These are phyloP conservation scores for Tricholoma terreum DNA, from an alignment of 768 basidiomycete genomes.

Conservation along the genomic window DNA sequence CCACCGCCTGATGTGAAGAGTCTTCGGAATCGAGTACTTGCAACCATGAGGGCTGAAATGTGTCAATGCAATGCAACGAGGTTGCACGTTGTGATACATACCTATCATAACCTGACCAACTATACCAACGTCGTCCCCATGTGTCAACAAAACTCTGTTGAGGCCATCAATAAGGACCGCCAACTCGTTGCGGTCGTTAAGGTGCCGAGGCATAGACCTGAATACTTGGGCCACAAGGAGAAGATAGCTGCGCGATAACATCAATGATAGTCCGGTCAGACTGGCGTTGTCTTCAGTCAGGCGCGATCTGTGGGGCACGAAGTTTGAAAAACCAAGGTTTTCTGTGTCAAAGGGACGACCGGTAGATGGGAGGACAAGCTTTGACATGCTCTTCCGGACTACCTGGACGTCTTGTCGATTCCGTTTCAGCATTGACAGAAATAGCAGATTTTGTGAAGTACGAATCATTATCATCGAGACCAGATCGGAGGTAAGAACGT, in stretches of 20 bases:
- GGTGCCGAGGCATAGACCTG: conserved; percentile 65
- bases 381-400: conserved; percentile 61
- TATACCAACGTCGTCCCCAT: conserved; percentile 74
- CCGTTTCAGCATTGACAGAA: conserved; percentile 59
- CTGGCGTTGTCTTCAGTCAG: conserved; percentile 13
- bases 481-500: conserved; percentile 40
- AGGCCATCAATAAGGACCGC: conserved; percentile 65
- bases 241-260: conserved; percentile 65
- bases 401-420: conserved; percentile 66
- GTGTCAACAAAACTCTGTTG: conserved; percentile 62
- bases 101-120: conserved; percentile 73
- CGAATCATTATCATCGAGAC: conserved; percentile 61
- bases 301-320: conserved; percentile 37
- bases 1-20: conserved; percentile 70
- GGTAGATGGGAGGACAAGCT: conserved; percentile 55
- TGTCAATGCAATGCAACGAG: conserved; percentile 3
- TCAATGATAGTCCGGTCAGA: conserved; percentile 49
- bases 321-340: conserved; percentile 42
- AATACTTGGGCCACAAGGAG: conserved; percentile 69
- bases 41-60: conserved; percentile 61
- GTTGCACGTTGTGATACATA: conserved; percentile 29
- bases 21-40: conserved; percentile 73
- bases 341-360: conserved; percentile 22
- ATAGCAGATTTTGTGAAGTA: conserved; percentile 67
- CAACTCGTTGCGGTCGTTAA: conserved; percentile 68